These are phyloP conservation scores for Acanthamoeba healyi DNA, from an alignment of 208 protist genomes.

Conservation along the genomic window DNA sequence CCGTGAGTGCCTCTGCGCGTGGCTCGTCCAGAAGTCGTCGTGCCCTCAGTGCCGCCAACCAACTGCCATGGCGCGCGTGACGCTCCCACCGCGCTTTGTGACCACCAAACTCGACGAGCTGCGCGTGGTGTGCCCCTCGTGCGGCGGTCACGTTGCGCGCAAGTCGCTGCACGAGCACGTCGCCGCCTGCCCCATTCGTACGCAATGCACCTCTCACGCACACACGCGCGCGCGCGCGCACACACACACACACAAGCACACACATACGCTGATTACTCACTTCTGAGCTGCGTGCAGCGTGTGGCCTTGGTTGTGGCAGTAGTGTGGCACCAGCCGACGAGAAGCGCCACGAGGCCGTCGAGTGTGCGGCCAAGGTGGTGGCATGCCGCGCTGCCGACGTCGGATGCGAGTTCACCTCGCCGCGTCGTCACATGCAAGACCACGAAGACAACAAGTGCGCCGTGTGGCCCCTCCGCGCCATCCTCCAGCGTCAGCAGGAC, in stretches of 20 bases:
- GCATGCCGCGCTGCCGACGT: not conserved
- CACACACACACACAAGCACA: too few relatives aligned
- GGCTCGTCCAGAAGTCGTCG: not conserved
- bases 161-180: not conserved
- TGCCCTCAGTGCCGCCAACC: slow-evolving; percentile 8
- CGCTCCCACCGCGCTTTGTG: not conserved
- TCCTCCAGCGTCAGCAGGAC: not conserved
- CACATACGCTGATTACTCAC: too few relatives aligned
- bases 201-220: not conserved
- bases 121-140: slow-evolving; percentile 12
- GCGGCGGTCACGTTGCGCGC: not conserved
- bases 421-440: not conserved
- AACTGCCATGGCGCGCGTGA: not conserved
- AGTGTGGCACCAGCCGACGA: not conserved
- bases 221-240: too few relatives aligned
- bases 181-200: not conserved
- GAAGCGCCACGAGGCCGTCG: not conserved
- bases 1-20: not conserved
- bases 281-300: not conserved
- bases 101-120: slow-evolving; percentile 17
- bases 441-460: not conserved
- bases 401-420: not conserved
- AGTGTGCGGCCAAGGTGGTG: not conserved
- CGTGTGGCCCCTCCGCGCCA: not conserved
- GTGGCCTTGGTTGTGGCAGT: not conserved